These are phyloP conservation scores for Hyaloscypha hepaticicola DNA, from an alignment of 495 filamentous ascomycete species.

Conservation along the genomic window DNA sequence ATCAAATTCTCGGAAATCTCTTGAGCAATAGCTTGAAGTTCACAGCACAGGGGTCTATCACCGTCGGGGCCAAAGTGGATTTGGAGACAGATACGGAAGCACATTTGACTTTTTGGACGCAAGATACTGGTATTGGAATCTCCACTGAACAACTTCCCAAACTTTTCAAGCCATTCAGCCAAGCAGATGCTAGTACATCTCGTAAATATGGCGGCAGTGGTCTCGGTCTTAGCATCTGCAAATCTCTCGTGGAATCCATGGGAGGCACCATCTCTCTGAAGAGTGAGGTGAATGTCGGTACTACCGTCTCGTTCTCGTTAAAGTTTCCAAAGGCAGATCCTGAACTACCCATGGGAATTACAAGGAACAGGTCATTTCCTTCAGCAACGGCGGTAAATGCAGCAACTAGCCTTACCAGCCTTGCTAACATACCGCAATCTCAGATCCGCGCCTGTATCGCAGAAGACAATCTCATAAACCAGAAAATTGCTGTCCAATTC, in stretches of 20 bases:
- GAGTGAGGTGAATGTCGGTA: constrained; percentile 69
- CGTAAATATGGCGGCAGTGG: constrained; percentile 88
- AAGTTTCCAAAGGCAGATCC: constrained; percentile 68
- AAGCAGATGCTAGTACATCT: constrained; percentile 83
- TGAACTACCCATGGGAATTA: constrained; percentile 48
- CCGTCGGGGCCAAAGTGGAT: constrained; percentile 67
- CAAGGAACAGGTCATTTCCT: constrained; percentile 25
- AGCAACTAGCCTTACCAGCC: background rate
- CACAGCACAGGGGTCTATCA: constrained; percentile 80
- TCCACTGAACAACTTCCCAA: constrained; percentile 74
- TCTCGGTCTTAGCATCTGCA: constrained; percentile 88
- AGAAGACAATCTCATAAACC: constrained; percentile 88
- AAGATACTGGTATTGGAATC: constrained; percentile 89
- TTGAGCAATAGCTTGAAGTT: constrained; percentile 94
- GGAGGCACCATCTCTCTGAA: constrained; percentile 82
- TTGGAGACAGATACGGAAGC: constrained; percentile 66
- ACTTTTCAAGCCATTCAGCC: constrained; percentile 87
- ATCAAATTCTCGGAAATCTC: constrained; percentile 90
- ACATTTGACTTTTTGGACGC: constrained; percentile 76
- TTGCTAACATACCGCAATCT: constrained; percentile 15
- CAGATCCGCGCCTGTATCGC: constrained; percentile 79
- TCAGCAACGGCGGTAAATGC: background rate
- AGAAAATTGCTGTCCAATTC: constrained; percentile 86
- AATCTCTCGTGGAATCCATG: constrained; percentile 89
- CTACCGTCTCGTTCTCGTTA: constrained; percentile 81